Conservation (phyloP, 768 basidiomycete species). For the Tulasnella sp. region DNA sequence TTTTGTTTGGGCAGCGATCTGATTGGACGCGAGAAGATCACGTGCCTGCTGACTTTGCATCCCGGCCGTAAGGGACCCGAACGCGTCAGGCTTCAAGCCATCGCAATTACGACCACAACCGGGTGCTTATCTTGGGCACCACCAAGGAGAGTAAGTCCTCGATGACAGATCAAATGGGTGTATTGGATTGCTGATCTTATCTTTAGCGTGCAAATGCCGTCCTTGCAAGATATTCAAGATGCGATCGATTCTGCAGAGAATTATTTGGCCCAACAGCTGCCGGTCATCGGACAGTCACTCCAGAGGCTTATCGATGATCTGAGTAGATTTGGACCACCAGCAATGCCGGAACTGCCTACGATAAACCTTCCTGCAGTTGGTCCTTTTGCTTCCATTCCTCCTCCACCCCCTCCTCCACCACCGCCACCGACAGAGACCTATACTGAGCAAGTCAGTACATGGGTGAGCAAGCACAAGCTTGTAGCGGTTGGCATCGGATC, state of each 20-base stretch:
- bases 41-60: no score
- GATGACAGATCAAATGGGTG: no score
- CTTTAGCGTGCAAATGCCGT: conserved; percentile 6
- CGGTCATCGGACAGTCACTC: conserved; percentile 22
- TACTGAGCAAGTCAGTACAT: conserved; percentile 37
- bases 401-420: conserved; percentile 31
- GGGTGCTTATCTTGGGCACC: no score
- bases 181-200: no score
- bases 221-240: conserved; percentile 17
- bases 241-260: conserved; percentile 10
- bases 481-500: conserved; percentile 28
- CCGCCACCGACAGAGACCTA: conserved; percentile 19
- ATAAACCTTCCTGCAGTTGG: conserved; percentile 40
- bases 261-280: conserved; percentile 15
- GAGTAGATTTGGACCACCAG: conserved; percentile 59
- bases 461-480: conserved; percentile 48
- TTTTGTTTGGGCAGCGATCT: no score
- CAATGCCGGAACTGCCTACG: conserved; percentile 32
- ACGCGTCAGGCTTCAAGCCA: no score
- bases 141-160: no score
- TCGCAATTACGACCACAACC: no score
- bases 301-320: conserved; percentile 67
- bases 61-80: no score
- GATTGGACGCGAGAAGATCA: no score
- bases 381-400: conserved; percentile 63